phyloP scores from a whole-genome alignment of 257 asterid species.

The Solanum pimpinellifolium region DNA sequence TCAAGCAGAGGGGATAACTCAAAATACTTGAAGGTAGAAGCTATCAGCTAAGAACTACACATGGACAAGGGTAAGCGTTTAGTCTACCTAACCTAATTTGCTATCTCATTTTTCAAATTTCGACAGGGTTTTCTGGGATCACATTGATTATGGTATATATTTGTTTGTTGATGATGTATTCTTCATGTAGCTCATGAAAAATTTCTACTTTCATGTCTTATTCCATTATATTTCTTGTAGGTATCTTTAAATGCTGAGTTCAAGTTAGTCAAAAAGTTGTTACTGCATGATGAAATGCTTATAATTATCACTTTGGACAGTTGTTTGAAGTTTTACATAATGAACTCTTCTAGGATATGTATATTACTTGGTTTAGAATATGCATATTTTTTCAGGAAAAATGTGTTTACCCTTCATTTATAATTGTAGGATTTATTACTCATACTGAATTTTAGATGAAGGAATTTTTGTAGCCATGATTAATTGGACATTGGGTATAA shows the following conservation, averaged over 20 bases:
- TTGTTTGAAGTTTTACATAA: not conserved
- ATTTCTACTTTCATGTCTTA: not conserved
- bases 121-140: not conserved
- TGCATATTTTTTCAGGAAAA: not conserved
- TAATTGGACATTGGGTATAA: conserved; percentile 40
- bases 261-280: not conserved
- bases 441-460: not conserved
- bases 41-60: conserved; percentile 9
- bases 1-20: conserved; percentile 5
- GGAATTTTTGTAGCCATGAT: conserved; percentile 13
- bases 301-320: not conserved
- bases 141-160: not conserved
- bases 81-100: not conserved
- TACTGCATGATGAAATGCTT: not conserved
- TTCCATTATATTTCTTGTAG: not conserved
- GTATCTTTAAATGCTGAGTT: not conserved
- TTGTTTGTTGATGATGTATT: not conserved
- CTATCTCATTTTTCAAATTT: not conserved
- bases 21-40: not conserved
- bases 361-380: not conserved
- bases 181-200: not conserved
- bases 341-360: not conserved
- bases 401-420: not conserved
- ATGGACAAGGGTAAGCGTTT: conserved; percentile 58
- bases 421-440: not conserved